A percentile compares a stretch with the other conserved stretches of the same genome.
Evolutionary conservation across 257 asterid genomes (phyloP).

Genomic region (Echites panduratus): DNA sequence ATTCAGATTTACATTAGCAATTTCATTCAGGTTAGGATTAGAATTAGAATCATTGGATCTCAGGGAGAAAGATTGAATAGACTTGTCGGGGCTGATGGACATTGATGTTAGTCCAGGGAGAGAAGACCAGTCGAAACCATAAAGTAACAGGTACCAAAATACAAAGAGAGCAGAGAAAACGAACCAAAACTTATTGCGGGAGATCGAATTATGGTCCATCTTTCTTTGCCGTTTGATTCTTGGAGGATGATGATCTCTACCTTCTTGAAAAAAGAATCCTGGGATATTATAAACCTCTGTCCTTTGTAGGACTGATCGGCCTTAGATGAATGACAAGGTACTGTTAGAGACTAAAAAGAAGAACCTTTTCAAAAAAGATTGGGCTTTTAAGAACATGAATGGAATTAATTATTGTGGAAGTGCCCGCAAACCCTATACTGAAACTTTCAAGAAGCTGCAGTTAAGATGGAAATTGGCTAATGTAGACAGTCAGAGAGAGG

Average conservation of each 20-base stretch:
- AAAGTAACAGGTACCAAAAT: slow-evolving; percentile 62
- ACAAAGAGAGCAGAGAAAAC: slow-evolving; percentile 39
- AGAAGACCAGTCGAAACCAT: slow-evolving; percentile 56
- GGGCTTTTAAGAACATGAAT: not conserved
- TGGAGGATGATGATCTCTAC: not conserved
- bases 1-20: not conserved
- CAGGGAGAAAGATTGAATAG: slow-evolving; percentile 16
- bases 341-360: not conserved
- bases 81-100: slow-evolving; percentile 15
- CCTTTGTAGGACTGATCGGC: slow-evolving; percentile 4
- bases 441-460: not conserved
- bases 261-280: slow-evolving; percentile 3
- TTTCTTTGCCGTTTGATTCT: slow-evolving; percentile 11
- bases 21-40: not conserved
- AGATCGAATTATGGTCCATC: slow-evolving; percentile 37
- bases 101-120: slow-evolving; percentile 31
- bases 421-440: not conserved
- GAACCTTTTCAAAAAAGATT: not conserved
- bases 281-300: not conserved
- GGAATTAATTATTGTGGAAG: not conserved
- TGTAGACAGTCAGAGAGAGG: not conserved
- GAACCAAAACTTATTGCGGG: slow-evolving; percentile 53
- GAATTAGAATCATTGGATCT: not conserved
- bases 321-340: not conserved
- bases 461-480: not conserved